Conservation (phyloP, 2,329 filamentous ascomycete genomes). For the Xylariaceae sp. region DNA sequence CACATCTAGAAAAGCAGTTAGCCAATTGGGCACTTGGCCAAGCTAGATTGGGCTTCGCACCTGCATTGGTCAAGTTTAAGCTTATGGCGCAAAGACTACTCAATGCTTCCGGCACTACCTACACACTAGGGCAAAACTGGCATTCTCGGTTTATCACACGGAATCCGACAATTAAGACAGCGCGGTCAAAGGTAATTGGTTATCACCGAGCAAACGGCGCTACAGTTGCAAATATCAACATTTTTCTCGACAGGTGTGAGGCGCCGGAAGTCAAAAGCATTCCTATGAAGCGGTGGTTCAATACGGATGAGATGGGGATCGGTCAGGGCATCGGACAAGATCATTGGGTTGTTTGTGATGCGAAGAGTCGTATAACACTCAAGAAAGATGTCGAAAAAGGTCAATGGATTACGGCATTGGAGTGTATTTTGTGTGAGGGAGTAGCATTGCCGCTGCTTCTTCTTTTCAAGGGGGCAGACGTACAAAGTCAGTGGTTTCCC, state of each 20-base stretch:
- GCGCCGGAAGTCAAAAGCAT: background rate
- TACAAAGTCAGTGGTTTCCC: too few relatives aligned
- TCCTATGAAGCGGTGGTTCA: background rate
- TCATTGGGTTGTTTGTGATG: background rate
- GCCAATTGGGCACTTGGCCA: too few relatives aligned
- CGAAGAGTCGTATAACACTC: background rate
- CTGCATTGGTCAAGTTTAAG: too few relatives aligned
- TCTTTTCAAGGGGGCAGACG: too few relatives aligned
- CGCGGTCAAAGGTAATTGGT: background rate
- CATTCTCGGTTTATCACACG: too few relatives aligned
- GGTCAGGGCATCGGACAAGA: background rate
- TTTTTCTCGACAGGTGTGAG: background rate
- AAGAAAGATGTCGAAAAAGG: constrained; percentile 3
- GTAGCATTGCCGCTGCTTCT: too few relatives aligned
- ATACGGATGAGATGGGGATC: background rate
- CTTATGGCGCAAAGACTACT: too few relatives aligned
- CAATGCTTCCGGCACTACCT: too few relatives aligned
- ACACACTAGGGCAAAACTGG: too few relatives aligned
- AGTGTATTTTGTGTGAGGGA: too few relatives aligned
- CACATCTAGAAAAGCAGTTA: background rate
- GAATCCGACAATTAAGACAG: too few relatives aligned
- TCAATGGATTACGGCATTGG: background rate
- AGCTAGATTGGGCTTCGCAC: too few relatives aligned
- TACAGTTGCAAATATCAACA: constrained; percentile 1
- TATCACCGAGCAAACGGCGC: background rate